phyloP scores from a whole-genome alignment of 208 protist species.

The Naegleria fowleri region DNA sequence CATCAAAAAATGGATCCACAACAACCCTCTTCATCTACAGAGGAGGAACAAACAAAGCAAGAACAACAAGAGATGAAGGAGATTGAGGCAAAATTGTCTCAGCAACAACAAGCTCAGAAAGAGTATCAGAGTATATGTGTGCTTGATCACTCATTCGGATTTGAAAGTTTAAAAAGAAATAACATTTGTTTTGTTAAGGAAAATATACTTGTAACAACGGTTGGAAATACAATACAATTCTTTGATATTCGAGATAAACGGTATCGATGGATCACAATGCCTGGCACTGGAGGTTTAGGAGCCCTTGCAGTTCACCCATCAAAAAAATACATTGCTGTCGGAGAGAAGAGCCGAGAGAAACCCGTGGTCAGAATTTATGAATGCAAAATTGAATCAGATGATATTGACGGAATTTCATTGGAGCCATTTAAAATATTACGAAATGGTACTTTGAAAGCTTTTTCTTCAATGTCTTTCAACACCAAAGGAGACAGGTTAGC shows the following conservation, averaged over 20 bases:
- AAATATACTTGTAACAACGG: neutral
- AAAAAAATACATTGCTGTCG: constrained; percentile 64
- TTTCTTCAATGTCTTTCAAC: constrained; percentile 75
- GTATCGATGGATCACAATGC: neutral
- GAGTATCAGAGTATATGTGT: neutral
- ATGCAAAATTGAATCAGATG: neutral
- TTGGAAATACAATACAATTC: constrained; percentile 27
- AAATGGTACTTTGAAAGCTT: constrained; percentile 73
- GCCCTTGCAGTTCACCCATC: constrained; percentile 52
- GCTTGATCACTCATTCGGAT: constrained; percentile 31
- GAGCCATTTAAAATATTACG: constrained; percentile 55
- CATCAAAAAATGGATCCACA: too few species aligned
- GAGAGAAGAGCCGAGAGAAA: constrained; percentile 57
- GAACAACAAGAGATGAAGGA: neutral
- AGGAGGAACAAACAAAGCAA: neutral
- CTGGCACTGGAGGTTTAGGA: neutral
- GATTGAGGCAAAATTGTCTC: neutral
- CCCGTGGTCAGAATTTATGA: constrained; percentile 69
- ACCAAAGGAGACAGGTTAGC: constrained; percentile 74
- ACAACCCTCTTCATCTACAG: too few species aligned
- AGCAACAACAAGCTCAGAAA: neutral
- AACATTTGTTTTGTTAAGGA: constrained; percentile 34
- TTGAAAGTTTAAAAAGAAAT: constrained; percentile 27
- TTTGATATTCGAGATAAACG: neutral
- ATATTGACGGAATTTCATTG: constrained; percentile 56